Evolutionary conservation across 106 monocot species (phyloP).

Genomic region (Apostasia ramifera): DNA sequence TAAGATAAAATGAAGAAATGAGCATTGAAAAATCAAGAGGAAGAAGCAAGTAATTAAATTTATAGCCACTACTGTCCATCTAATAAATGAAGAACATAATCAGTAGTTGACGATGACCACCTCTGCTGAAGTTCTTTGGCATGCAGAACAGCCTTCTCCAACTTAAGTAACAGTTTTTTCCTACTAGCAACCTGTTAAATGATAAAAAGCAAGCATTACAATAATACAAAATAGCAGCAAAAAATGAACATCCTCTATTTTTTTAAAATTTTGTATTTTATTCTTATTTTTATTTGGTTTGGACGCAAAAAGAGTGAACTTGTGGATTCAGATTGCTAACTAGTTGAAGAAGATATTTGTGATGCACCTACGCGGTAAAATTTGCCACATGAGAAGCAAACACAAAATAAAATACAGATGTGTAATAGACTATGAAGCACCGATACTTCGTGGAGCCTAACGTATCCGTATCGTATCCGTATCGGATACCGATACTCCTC

Average conservation of each 20-base stretch:
- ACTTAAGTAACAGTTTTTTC: constrained; percentile 24
- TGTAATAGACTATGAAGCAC: neutral
- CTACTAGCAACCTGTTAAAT: constrained; percentile 32
- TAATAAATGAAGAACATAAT: neutral
- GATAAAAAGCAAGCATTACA: neutral
- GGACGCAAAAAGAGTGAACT: neutral
- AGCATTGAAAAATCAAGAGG: neutral
- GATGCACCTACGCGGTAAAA: neutral
- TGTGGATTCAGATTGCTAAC: neutral
- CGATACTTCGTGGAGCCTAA: too few relatives aligned
- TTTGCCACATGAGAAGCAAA: neutral
- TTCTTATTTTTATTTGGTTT: neutral
- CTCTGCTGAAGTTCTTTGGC: constrained; percentile 39
- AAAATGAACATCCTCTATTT: neutral
- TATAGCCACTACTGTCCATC: neutral
- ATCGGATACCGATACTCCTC: too few relatives aligned
- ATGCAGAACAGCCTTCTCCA: constrained; percentile 29
- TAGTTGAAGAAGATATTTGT: neutral
- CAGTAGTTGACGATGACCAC: constrained; percentile 20
- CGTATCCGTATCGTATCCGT: too few relatives aligned
- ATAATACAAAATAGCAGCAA: neutral
- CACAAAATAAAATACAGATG: neutral
- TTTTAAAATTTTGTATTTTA: too few relatives aligned
- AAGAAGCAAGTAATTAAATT: constrained; percentile 2
- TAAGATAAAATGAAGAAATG: neutral